Base-by-base conservation (phyloP, 1,284 basidiomycete genomes). In the Ceratobasidium sp. region DNA sequence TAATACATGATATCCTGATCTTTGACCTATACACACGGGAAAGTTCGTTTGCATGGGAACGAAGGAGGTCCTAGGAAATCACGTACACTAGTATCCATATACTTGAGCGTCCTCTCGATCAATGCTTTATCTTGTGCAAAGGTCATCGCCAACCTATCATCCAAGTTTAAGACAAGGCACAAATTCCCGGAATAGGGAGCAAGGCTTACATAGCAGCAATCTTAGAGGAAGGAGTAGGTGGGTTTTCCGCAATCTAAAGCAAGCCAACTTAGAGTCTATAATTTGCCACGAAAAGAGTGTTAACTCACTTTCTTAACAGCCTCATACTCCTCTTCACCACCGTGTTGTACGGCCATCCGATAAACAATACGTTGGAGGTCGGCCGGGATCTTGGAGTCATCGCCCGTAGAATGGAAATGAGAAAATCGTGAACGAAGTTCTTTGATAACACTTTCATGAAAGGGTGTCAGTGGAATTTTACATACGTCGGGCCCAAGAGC, bases 291-390 rank as follows among this genome's bases (percentile, higher is more conserved):
- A 19, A 23, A 13, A 11, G 41, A 25, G 39, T 16, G 27, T 42
- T 85, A 82, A 76, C 88, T 88, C 44, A 95, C 83, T 62, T 81
- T 80, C 72, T 89, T 82, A 54, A 91, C 81, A 58, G 87, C 86
- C 66, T 92, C 85, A 77, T 89, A 97, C 77, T 96, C 94, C 56
- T 81, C 80, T 56, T 81, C 81, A 16, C 91, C 93, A 59, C 94
- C 94, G 75, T 88, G 80, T 75, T 83, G 84, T 67, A 91, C 87
- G 54, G 85, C 86, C 25, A 78, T 81, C 3, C 74, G 74, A 75
- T 83, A 89, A 23, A 82, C 83, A 56, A 81, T 76, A 21, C 80
- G 76, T 73, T 88, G 83, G 56, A 95, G 78, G 78, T 95, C 91
- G 23, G 85, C 82, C 6, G 93, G 91, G 72, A 98, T 93, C 66